Percentiles rank a stretch among this genome's conserved stretches.
These are phyloP conservation scores for Pseudogymnoascus sp. DNA, from an alignment of 2,329 filamentous ascomycete genomes.

Conservation along the genomic window DNA sequence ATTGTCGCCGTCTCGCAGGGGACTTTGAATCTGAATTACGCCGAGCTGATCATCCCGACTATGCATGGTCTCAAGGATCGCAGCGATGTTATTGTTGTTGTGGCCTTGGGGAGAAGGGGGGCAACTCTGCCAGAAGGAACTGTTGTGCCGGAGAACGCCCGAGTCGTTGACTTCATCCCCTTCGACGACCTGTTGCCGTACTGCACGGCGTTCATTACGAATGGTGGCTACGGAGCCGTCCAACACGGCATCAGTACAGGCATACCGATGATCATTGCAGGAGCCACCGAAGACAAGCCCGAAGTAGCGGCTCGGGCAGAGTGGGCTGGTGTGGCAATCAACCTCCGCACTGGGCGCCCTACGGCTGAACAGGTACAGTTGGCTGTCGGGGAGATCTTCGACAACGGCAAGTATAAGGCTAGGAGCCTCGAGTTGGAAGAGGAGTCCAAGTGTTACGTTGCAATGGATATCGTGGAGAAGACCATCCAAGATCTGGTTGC, in stretches of 20 bases:
- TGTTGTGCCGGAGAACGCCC: slow-evolving; percentile 28
- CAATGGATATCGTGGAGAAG: neutral
- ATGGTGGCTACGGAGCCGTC: slow-evolving; percentile 33
- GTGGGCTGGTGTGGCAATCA: slow-evolving; percentile 32
- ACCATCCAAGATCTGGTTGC: neutral
- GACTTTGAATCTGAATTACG: slow-evolving; percentile 27
- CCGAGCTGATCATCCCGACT: slow-evolving; percentile 32
- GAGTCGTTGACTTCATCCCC: slow-evolving; percentile 33
- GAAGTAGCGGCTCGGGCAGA: slow-evolving; percentile 28
- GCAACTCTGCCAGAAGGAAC: slow-evolving; percentile 25
- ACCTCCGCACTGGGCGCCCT: slow-evolving; percentile 24
- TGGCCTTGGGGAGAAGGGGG: slow-evolving; percentile 25
- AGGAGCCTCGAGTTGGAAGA: slow-evolving; percentile 4
- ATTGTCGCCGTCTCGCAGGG: slow-evolving; percentile 34
- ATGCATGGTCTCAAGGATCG: slow-evolving; percentile 30
- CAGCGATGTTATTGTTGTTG: slow-evolving; percentile 31
- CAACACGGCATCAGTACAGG: slow-evolving; percentile 30
- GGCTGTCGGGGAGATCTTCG: slow-evolving; percentile 7
- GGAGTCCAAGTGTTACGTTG: neutral
- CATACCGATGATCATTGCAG: slow-evolving; percentile 31
- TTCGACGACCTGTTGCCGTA: slow-evolving; percentile 32
- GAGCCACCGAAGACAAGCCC: slow-evolving; percentile 31
- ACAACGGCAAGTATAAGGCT: neutral
- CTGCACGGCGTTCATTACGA: slow-evolving; percentile 30
- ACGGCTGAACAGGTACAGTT: neutral